Evolutionary conservation across 768 basidiomycete genomes (phyloP), one percentile per base, ranked within the genome.

Genomic region (Pulveroboletus frians): DNA sequence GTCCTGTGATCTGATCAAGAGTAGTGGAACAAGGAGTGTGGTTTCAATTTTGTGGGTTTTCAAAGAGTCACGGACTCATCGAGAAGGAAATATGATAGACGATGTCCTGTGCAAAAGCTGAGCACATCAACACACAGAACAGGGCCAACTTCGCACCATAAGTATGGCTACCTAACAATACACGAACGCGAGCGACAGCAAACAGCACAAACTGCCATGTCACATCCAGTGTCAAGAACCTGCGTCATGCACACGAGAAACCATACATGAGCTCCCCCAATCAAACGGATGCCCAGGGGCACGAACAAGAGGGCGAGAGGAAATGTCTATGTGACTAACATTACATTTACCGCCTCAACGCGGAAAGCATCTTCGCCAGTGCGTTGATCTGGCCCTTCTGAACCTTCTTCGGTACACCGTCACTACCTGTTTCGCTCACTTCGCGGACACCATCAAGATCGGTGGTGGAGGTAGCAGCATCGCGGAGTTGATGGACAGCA

Each of bases 341-440:
- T 65, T 56, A 60, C 60, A 62, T 55, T 65, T 46, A 87, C 61
- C 83, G 83, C 61, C 85, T 76, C 69, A 89, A 68, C 44, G 86
- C 85, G 49, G 84, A 89, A 50, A 93, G 73, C 88, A 94, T 90
- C 83, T 93, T 93, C 50, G 91, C 91, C 59, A 94, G 74, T 36
- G 88, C 80, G 60, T 84, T 84, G 71, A 92, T 92, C 74, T 93
- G 92, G 41, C 85, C 88, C 69, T 85, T 92, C 73, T 90, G 84
- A 61, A 88, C 85, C 72, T 87, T 91, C 77, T 88, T 72, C 44
- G 80, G 78, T 42, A 71, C 70, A 42, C 75, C 73, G 30, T 78
- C 76, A 38, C 46, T 47, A 39, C 48, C 51, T 34, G 50, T 30
- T 52, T 64, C 63, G 46, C 39, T 44, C 17, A 39, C 42, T 40